Conservation (phyloP, 129 eudicot genomes). For the Lactuca saligna region DNA sequence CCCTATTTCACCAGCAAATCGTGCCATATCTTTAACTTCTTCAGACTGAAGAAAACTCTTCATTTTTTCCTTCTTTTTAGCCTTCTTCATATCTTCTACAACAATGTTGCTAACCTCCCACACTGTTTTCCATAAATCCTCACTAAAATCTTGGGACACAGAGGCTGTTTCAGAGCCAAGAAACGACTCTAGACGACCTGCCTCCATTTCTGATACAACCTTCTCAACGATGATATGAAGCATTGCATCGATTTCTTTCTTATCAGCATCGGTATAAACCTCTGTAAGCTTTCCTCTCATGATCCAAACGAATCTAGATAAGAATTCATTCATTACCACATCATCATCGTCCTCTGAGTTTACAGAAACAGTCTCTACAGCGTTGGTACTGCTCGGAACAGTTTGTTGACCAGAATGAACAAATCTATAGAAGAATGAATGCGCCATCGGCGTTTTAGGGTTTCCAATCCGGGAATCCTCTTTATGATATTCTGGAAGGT, state of each 20-base stretch:
- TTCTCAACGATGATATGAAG: conserved; percentile 63
- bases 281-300: conserved; percentile 69
- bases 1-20: conserved; percentile 91
- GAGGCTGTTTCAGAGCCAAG: conserved; percentile 26
- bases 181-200: conserved; percentile 51
- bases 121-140: conserved; percentile 80
- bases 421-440: conserved; percentile 20
- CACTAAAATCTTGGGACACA: conserved; percentile 56
- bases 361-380: conserved; percentile 25
- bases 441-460: conserved; percentile 14
- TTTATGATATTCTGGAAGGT: neutral
- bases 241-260: conserved; percentile 67
- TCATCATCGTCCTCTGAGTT: conserved; percentile 46
- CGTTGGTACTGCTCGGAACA: conserved; percentile 15
- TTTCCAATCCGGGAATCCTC: neutral
- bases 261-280: conserved; percentile 50
- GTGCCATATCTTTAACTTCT: conserved; percentile 75
- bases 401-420: conserved; percentile 47
- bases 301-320: conserved; percentile 73
- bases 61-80: conserved; percentile 82
- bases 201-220: conserved; percentile 59
- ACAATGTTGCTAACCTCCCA: conserved; percentile 73
- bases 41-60: conserved; percentile 68
- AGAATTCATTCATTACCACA: conserved; percentile 62
- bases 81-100: conserved; percentile 75